Evolutionary conservation across 352 stramenopile species (phyloP).

Genomic region (Globisporangium uncinulatum): DNA sequence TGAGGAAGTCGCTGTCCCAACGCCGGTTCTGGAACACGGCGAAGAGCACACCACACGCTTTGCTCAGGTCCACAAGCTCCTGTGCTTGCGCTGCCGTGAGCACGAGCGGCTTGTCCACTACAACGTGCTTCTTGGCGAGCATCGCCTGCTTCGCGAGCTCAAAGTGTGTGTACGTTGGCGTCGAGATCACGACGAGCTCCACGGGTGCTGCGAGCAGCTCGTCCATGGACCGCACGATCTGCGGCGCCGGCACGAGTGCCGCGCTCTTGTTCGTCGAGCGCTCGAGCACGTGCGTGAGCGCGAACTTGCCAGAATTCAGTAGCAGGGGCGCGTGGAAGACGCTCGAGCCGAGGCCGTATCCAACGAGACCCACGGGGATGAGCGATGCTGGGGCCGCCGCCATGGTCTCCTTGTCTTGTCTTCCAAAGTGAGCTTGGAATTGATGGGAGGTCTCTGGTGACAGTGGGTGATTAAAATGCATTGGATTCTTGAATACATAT

Average conservation of each 20-base stretch:
- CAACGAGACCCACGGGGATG: conserved; percentile 60
- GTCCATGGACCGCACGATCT: conserved; percentile 68
- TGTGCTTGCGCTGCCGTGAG: conserved; percentile 44
- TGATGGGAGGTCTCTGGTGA: too few relatives aligned
- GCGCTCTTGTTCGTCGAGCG: conserved; percentile 62
- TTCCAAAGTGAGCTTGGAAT: neutral
- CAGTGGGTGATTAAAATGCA: too few relatives aligned
- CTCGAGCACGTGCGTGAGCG: conserved; percentile 75
- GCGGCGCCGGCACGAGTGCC: conserved; percentile 30
- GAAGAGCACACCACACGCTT: conserved; percentile 51
- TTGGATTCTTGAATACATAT: too few relatives aligned
- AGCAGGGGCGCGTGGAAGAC: conserved; percentile 74
- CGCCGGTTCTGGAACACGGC: conserved; percentile 76
- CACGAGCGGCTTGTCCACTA: conserved; percentile 74
- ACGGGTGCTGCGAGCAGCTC: conserved; percentile 54
- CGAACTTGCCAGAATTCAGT: conserved; percentile 47
- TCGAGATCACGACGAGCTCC: conserved; percentile 69
- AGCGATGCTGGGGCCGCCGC: conserved; percentile 2
- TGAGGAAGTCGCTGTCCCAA: conserved; percentile 76
- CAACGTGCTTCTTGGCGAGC: conserved; percentile 64
- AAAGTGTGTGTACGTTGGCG: conserved; percentile 68
- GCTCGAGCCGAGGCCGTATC: conserved; percentile 64
- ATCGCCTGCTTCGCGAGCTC: conserved; percentile 67
- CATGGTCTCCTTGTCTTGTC: neutral
- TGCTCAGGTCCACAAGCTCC: conserved; percentile 42